Base-by-base conservation (phyloP, 805 yeast species). In the Novakomyces olei region DNA sequence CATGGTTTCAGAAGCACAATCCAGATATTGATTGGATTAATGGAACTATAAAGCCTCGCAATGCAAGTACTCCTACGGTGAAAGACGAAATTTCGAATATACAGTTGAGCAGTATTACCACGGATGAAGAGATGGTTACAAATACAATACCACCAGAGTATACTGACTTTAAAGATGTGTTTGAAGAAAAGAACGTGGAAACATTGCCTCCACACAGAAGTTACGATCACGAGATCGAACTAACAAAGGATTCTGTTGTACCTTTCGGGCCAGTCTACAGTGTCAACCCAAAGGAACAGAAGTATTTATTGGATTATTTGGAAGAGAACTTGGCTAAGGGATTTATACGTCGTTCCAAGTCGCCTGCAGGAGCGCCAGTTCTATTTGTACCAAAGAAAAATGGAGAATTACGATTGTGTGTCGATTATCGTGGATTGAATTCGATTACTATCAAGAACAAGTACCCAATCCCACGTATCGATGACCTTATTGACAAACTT, bases 391-490 rank as follows among this genome's bases (percentile, higher is more conserved):
- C 31, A 15, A 40, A 41, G 34, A 38, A 40, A 29, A 41, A 41
- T 32, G 41, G 42, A 12, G n/a, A 28, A 3, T 2, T 39, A 24
- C 27, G 45, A 10, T 30, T 42, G 31, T 38, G 44, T 18, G 35
- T 43, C 2, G 47, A 44, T 28, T 44, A 29, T 27, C 12, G 47
- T 17, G 24, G 19, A 4, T 28, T 44, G 29, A 44, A 45, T 27
- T 15, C 18, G 5, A 26, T 24, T 15, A 44, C 45, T 1, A 30
- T 41, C 14, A 34, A 37, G 25, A 37, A 41, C 25, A 23, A 27
- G 18, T 44, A 31, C 14, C 44, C 46, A 4, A 14, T 44, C 2
- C 47, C 47, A 10, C 24, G 30, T 10, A 30, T 30, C n/a, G 32
- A 28, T 2, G 35, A 35, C 8, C 15, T 27, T 3, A n/a, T 24